Evolutionary conservation across 75 land plant genomes (phyloP).

Genomic region (Pinus taeda): DNA sequence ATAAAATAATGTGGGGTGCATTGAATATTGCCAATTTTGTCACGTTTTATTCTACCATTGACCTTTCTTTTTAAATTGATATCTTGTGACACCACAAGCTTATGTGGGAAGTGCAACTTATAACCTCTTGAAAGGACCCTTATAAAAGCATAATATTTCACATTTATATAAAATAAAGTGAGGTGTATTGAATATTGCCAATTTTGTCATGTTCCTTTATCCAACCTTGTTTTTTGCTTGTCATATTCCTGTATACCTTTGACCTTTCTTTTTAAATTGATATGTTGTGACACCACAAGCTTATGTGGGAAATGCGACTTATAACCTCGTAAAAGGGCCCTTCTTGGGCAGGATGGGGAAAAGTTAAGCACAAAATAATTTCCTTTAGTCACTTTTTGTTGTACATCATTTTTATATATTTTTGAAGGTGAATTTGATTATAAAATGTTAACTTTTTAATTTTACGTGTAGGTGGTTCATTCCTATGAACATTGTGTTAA

Average conservation of each 20-base stretch:
- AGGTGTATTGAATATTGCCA: too few species aligned
- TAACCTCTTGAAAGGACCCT: not conserved
- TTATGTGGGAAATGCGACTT: not conserved
- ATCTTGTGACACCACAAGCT: not conserved
- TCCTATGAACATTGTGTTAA: constrained; percentile 81
- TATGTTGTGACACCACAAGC: not conserved
- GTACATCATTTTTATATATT: not conserved
- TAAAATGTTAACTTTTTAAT: not conserved
- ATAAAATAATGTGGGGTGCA: too few species aligned
- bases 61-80: not conserved
- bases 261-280: not conserved
- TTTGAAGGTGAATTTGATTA: not conserved
- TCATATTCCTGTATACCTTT: too few species aligned
- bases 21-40: too few species aligned
- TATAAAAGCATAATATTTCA: too few species aligned
- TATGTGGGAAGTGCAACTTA: not conserved
- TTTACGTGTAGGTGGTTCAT: constrained; percentile 87
- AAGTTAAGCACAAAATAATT: not conserved
- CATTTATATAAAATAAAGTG: too few species aligned
- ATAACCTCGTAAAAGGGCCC: not conserved
- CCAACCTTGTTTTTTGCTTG: too few species aligned
- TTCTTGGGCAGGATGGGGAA: not conserved
- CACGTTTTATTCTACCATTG: too few species aligned
- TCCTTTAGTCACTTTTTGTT: not conserved
- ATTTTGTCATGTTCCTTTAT: too few species aligned